Conservation (phyloP, 352 stramenopile species). For the Phytopythium chamaehyphon region DNA sequence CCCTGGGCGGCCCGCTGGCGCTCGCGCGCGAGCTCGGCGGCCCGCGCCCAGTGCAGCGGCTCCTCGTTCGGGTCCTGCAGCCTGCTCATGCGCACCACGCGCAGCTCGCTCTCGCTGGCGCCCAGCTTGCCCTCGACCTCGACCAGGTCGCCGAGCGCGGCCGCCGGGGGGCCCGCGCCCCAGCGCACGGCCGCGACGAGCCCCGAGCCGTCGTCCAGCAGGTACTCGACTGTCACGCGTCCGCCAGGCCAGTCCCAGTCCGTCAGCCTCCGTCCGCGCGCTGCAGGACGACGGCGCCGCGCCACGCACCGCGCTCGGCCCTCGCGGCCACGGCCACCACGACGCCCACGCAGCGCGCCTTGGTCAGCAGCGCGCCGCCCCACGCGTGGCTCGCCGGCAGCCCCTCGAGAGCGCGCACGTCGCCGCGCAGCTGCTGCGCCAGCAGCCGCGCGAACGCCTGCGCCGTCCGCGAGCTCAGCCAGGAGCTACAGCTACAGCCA, state of each 20-base stretch:
- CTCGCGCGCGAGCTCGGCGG: conserved; percentile 32
- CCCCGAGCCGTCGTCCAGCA: conserved; percentile 69
- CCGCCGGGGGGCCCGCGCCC: conserved; percentile 4
- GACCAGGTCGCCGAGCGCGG: conserved; percentile 62
- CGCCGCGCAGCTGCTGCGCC: conserved; percentile 29
- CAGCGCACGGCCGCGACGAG: conserved; percentile 59
- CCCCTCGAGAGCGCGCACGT: conserved; percentile 43
- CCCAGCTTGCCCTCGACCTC: conserved; percentile 75
- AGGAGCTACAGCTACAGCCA: no score
- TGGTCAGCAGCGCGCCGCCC: conserved; percentile 54
- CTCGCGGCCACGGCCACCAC: conserved; percentile 55
- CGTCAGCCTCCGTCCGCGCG: no score
- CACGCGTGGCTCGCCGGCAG: conserved; percentile 59
- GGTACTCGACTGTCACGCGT: conserved; percentile 74
- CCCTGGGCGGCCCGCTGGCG: conserved; percentile 30
- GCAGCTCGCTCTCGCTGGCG: conserved; percentile 55
- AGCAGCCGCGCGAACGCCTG: conserved; percentile 73
- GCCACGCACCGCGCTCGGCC: conserved; percentile 39
- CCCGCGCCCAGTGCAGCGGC: conserved; percentile 64
- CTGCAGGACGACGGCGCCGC: no score
- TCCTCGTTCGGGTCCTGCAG: conserved; percentile 71
- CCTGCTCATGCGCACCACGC: conserved; percentile 41
- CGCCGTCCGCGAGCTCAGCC: neutral
- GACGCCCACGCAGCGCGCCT: conserved; percentile 58
- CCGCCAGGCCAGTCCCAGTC: no score